These are phyloP conservation scores for Leucocoprinus birnbaumii DNA, from an alignment of 768 basidiomycete species.

Conservation along the genomic window DNA sequence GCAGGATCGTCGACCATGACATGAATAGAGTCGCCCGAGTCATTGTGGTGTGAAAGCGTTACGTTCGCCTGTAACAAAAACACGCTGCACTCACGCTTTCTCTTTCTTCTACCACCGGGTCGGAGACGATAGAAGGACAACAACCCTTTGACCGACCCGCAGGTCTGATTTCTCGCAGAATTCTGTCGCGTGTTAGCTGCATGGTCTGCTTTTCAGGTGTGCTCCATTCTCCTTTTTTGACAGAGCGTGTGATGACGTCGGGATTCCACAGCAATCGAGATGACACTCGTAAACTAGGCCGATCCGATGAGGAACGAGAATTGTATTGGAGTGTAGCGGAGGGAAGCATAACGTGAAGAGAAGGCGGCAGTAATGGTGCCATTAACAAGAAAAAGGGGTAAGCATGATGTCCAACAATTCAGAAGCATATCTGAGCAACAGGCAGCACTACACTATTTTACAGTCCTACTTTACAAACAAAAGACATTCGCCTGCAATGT, in stretches of 20 bases:
- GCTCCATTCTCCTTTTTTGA: neutral
- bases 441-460: neutral
- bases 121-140: constrained; percentile 1
- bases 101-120: neutral
- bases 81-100: neutral
- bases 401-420: neutral
- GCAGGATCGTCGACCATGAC: neutral
- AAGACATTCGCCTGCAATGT: constrained; percentile 5
- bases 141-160: neutral
- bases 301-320: too few species aligned
- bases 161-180: neutral
- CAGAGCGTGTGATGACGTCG: neutral
- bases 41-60: neutral
- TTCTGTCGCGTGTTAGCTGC: constrained; percentile 2
- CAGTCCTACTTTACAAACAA: constrained; percentile 5
- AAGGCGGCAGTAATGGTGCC: too few species aligned
- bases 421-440: neutral
- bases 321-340: too few species aligned
- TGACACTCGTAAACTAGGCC: too few species aligned
- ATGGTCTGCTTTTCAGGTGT: constrained; percentile 1
- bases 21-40: too few species aligned
- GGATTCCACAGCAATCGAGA: neutral
- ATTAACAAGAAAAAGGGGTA: neutral
- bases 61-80: neutral
- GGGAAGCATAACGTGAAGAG: too few species aligned